Evolutionary conservation across 352 stramenopile genomes (phyloP), one percentile per base, ranked within the genome.

Genomic region (Phytophthora sojae): DNA sequence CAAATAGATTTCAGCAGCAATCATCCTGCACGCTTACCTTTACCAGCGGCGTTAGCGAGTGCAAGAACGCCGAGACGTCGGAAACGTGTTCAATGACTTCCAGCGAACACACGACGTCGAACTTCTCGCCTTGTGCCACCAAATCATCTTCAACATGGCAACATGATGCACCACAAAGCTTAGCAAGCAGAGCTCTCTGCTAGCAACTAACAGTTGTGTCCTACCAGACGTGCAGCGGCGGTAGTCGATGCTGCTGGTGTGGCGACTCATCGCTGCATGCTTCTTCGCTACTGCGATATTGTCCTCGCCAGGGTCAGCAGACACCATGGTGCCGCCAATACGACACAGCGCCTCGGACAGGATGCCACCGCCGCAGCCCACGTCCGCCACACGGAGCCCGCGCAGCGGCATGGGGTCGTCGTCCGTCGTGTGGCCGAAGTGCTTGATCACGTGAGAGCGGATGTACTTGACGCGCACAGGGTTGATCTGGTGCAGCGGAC

Each of bases 21-120:
- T 15, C 35, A 44, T 15, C 35, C 35, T 15, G 12, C 21, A 30
- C 2, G n/a, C 64, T 60, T 50, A 94, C 86, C 80, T 96, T 94
- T 37, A 96, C 85, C 4, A 95, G 73, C n/a, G 83, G 79, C 26
- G 87, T 92, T 44, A 95, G 83, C 45, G 85, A 86, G 61, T 86
- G 80, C 39, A 96, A 74, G 68, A 95, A 96, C 17, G 77, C 73
- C 6, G 76, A 57, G 29, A 92, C 79, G 52, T 95, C 81, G 2
- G 85, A 80, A 52, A 96, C 89, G 54, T 96, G 89, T 62, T 96
- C 89, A 56, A 96, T 85, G 25, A 96, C 89, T 76, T 96, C 89
- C 2, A 96, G 75, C 51, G 89, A 94, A 57, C 88, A 96, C 32
- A 96, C 88, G n/a, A 96, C 72, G 57, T 96, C 86, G 32, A 95